Conservation (phyloP, 2,329 filamentous ascomycete genomes). For the Trichothecium sympodiale region DNA sequence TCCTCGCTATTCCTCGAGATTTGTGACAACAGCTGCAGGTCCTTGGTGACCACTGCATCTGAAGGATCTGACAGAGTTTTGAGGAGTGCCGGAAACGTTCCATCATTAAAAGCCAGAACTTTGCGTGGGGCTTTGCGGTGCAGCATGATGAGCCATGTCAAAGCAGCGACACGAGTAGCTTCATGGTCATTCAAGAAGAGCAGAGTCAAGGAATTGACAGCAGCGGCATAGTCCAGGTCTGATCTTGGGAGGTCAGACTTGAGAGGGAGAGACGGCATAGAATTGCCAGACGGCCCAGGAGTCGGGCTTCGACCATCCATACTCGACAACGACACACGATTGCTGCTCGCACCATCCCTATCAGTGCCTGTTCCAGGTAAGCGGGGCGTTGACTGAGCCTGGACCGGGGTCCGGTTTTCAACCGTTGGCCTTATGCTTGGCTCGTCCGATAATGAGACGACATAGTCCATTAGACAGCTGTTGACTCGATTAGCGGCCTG, state of each 20-base stretch:
- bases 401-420: slow-evolving; percentile 9
- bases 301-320: slow-evolving; percentile 40
- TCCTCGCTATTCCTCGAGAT: slow-evolving; percentile 96
- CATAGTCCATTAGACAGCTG: slow-evolving; percentile 82
- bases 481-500: slow-evolving; percentile 86
- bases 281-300: slow-evolving; percentile 21
- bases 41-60: slow-evolving; percentile 90
- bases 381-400: slow-evolving; percentile 23
- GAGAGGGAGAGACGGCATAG: neutral
- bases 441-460: slow-evolving; percentile 80
- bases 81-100: slow-evolving; percentile 87
- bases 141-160: slow-evolving; percentile 96
- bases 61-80: slow-evolving; percentile 95
- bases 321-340: slow-evolving; percentile 40
- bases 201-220: slow-evolving; percentile 84
- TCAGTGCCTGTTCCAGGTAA: slow-evolving; percentile 32
- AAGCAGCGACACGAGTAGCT: slow-evolving; percentile 81
- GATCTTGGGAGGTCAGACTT: slow-evolving; percentile 24
- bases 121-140: slow-evolving; percentile 91
- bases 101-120: slow-evolving; percentile 90
- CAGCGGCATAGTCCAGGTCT: slow-evolving; percentile 91
- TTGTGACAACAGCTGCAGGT: slow-evolving; percentile 85
- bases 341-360: slow-evolving; percentile 34
- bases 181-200: slow-evolving; percentile 96
- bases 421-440: slow-evolving; percentile 14